A percentile compares a stretch with the other conserved stretches of the same genome.
Evolutionary conservation across 148 eudicot species (phyloP).

Genomic region (Camellia lanceoleosa): DNA sequence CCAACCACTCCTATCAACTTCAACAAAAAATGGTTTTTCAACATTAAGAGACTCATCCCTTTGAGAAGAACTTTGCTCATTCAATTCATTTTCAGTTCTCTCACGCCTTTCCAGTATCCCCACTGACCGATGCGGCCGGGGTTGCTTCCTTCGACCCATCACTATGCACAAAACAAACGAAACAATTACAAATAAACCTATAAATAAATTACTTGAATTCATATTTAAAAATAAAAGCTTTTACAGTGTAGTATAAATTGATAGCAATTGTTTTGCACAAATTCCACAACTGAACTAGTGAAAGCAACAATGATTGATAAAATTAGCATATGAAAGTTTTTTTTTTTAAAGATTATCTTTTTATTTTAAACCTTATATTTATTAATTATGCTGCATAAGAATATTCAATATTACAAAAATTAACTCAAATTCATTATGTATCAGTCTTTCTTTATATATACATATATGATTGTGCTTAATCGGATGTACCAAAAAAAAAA

Average conservation of each 20-base stretch:
- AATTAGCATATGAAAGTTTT: not conserved
- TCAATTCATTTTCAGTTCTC: conserved; percentile 24
- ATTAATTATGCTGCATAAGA: too few relatives aligned
- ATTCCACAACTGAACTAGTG: not conserved
- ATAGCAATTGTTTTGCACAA: not conserved
- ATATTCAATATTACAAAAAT: not conserved
- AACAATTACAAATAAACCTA: not conserved
- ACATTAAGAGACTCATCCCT: conserved; percentile 22
- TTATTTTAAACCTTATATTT: too few relatives aligned
- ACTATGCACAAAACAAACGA: conserved; percentile 9
- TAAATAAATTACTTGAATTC: conserved; percentile 7
- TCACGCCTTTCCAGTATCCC: conserved; percentile 26
- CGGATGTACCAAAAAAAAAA: too few relatives aligned
- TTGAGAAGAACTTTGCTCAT: conserved; percentile 22
- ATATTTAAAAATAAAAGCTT: not conserved
- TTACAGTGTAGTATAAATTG: not conserved
- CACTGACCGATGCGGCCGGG: conserved; percentile 55
- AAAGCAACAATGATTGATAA: not conserved
- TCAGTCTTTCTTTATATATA: not conserved
- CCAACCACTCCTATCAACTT: conserved; percentile 52
- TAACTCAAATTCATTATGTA: not conserved
- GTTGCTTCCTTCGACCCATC: conserved; percentile 77
- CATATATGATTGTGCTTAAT: too few relatives aligned
- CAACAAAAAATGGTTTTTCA: conserved; percentile 50
- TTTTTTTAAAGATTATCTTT: too few relatives aligned